Base-by-base conservation (phyloP, 1,284 basidiomycete species). In the Tylopilus sp. region DNA sequence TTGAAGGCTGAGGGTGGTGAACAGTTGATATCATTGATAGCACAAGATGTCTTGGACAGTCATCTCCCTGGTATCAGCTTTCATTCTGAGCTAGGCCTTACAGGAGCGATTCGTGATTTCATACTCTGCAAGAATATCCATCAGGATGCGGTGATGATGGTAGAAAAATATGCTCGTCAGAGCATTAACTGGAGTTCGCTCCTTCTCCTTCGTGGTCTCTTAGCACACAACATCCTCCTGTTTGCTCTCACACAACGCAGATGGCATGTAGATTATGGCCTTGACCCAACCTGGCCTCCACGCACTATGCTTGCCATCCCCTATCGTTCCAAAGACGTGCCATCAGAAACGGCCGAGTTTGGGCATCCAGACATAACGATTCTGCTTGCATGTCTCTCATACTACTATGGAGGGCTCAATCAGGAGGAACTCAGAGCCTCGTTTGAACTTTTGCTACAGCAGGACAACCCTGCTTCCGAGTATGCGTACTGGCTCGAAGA, bases 291-390 rank as follows among this genome's bases (percentile, higher is more conserved):
- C 9, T 29, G 31, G 2, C 15, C 7, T 1, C 37, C 37, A 0
- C 50, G 32, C 7, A 48, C 50, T 2, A 24, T 42, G 31, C 44
- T 52, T n/a, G 37, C 50, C 2, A 29, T 52, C 20, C 50, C 50
- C 7, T 52, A 52, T 42, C 44, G 39, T 24, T 37, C 50, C 3
- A 52, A 52, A 17, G 50, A 52, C 17, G 39, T 48, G 0, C 47
- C 52, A 8, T 2, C 32, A 7, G 20, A 35, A 10, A 17, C 2
- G 1, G 39, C 50, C 3, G 31, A 52, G 32, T 52, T 52, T n/a
- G 50, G 50, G 3, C 50, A 52, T 8, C 44, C 50, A 2, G 50
- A 52, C 13, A 14, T 52, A 1, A 48, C 44, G 3, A 42, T 52
- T 22, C 3, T 45, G n/a, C 50, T 51, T 6, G 45, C 50, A 1